phyloP scores from a whole-genome alignment of 768 basidiomycete species.

The Paxillus ammoniavirescens region DNA sequence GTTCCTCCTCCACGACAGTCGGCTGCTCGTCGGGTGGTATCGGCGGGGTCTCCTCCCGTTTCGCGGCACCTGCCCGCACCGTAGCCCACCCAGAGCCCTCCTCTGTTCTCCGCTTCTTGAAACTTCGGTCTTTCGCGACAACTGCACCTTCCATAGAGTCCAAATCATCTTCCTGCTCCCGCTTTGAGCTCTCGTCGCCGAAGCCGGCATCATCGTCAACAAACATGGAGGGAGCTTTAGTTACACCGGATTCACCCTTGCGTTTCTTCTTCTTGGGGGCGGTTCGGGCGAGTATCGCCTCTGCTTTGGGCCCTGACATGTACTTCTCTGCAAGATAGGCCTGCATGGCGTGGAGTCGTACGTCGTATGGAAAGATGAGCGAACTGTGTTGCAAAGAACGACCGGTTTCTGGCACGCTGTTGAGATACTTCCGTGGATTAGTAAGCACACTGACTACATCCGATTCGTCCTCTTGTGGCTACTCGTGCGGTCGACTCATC shows the following conservation, averaged over 20 bases:
- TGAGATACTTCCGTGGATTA: neutral
- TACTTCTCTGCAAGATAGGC: conserved; percentile 89
- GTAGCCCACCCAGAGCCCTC: conserved; percentile 68
- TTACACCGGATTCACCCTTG: conserved; percentile 39
- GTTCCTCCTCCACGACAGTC: conserved; percentile 46
- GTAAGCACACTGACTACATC: too few species aligned
- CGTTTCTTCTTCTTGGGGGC: conserved; percentile 65
- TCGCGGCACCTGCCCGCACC: conserved; percentile 47
- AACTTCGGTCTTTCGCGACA: conserved; percentile 70
- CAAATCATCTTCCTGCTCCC: conserved; percentile 52
- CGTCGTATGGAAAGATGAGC: neutral
- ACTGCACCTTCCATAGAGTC: conserved; percentile 63
- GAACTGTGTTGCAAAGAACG: too few species aligned
- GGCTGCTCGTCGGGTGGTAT: conserved; percentile 70
- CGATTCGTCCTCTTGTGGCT: too few species aligned
- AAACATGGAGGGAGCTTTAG: conserved; percentile 34
- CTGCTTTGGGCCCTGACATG: conserved; percentile 96
- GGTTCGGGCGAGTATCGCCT: conserved; percentile 80
- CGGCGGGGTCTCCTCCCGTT: conserved; percentile 48
- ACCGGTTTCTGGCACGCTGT: too few species aligned
- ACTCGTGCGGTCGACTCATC: too few species aligned
- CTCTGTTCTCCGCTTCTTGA: conserved; percentile 69
- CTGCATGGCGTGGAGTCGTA: conserved; percentile 46
- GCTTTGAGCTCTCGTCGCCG: conserved; percentile 46
- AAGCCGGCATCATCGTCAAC: conserved; percentile 75